Base-by-base conservation (phyloP, 169 alveolate species). In the Eimeria sp. region DNA sequence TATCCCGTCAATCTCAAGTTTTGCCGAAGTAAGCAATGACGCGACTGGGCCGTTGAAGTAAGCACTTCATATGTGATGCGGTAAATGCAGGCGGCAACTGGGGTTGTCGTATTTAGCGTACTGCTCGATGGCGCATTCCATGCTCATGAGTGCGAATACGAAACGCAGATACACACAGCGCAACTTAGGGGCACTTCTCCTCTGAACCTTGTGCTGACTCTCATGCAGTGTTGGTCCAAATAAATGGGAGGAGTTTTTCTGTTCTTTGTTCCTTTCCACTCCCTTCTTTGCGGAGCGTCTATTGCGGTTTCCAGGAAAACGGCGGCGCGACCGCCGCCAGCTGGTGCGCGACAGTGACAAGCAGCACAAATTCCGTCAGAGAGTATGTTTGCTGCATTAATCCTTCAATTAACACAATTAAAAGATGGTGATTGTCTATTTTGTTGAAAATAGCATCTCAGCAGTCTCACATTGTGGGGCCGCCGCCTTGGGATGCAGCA, bases 381-480 rank as follows among this genome's bases (percentile, higher is more conserved):
- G 0, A 11, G 9, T 72, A 72, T 34, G 11, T 72, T 4, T 16
- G 4, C 5, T 72, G n/a, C 4, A 40, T 72, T 34, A 34, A 30
- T 25, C 70, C 70, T 18, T 61, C n/a, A 61, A 34, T 72, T 11
- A 2, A 34, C 10, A 34, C 16, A 16, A 34, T 72, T 9, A 2
- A 67, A 27, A 67, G 22, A 30, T 3, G 18, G 49, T 27, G 5
- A 13, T 10, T 72, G 14, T 72, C 27, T 72, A 14, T 72, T 34
- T 72, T 27, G 3, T 1, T 34, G 40, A 27, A 9, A 40, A 14
- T 18, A 40, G 1, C 27, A 4, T 40, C 54, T 30, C 54, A 30
- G 54, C 54, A 49, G 14, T 72, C 45, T 47, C 25, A 14, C 58
- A 45, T n/a, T 45, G 88, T 78, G 88, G 88, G 88, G 88, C 88